These are phyloP conservation scores for Perkinsus marinus DNA, from an alignment of 169 alveolate species.

Conservation along the genomic window DNA sequence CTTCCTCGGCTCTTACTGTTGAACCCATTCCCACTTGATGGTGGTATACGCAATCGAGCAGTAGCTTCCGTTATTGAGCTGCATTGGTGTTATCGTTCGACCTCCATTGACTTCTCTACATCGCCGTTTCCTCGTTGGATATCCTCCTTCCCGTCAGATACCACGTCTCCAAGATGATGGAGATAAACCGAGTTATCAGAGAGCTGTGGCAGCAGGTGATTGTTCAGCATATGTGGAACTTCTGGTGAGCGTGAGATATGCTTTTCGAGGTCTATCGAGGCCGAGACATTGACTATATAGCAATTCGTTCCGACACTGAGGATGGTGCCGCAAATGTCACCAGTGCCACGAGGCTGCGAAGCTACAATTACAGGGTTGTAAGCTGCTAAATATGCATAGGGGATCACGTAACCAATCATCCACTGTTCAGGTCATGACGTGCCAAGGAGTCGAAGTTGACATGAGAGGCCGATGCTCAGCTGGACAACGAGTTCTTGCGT, in stretches of 20 bases:
- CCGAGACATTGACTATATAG: conserved; percentile 79
- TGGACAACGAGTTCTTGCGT: conserved; percentile 89
- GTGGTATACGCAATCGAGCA: too few relatives aligned
- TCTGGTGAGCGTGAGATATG: background rate
- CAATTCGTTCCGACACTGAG: conserved; percentile 31
- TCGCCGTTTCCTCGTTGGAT: too few relatives aligned
- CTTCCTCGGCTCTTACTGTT: too few relatives aligned
- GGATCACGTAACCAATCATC: background rate
- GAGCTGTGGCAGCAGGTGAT: conserved; percentile 76
- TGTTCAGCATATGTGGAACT: background rate
- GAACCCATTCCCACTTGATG: too few relatives aligned
- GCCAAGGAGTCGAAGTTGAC: conserved; percentile 65
- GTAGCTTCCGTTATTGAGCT: too few relatives aligned
- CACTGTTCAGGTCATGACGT: conserved; percentile 48
- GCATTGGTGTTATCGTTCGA: too few relatives aligned
- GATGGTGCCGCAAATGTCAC: background rate
- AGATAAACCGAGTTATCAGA: conserved; percentile 76
- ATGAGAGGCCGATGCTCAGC: conserved; percentile 96
- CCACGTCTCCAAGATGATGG: conserved; percentile 65
- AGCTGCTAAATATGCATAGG: background rate
- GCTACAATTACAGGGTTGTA: conserved; percentile 42
- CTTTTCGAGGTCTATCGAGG: conserved; percentile 72
- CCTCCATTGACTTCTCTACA: too few relatives aligned
- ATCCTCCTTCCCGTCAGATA: too few relatives aligned
- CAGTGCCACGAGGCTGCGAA: background rate